These are phyloP conservation scores for Spatholobus suberectus DNA, from an alignment of 306 rosid species.

Conservation along the genomic window DNA sequence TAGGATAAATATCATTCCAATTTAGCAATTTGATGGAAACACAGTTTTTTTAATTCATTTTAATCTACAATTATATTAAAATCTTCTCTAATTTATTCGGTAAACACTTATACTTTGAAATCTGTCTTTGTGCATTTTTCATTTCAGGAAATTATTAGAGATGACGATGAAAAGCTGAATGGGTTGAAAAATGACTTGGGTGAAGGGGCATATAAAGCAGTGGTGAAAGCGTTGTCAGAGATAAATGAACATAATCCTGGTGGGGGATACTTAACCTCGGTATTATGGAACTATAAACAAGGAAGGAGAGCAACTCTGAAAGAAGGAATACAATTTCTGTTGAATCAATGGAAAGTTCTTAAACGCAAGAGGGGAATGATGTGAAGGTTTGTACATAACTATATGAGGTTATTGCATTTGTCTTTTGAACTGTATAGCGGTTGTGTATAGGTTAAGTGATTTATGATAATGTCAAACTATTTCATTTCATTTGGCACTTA, in stretches of 20 bases:
- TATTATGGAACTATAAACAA: slow-evolving; percentile 53
- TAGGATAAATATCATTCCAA: too few species aligned
- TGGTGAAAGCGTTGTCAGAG: slow-evolving; percentile 52
- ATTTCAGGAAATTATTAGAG: slow-evolving; percentile 55
- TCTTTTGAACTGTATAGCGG: background rate
- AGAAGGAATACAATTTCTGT: slow-evolving; percentile 44
- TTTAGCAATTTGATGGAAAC: background rate
- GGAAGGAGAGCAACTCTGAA: slow-evolving; percentile 49
- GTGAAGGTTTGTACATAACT: slow-evolving; percentile 41
- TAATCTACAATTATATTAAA: background rate
- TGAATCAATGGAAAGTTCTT: slow-evolving; percentile 26
- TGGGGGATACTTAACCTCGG: slow-evolving; percentile 42
- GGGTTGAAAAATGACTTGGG: slow-evolving; percentile 42
- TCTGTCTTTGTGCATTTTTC: background rate
- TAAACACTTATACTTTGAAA: background rate
- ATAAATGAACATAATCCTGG: slow-evolving; percentile 52
- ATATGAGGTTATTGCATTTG: background rate
- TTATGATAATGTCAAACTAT: background rate
- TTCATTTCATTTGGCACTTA: slow-evolving; percentile 24
- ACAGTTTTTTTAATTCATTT: too few species aligned
- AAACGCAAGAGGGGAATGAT: slow-evolving; percentile 39
- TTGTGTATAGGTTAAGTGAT: background rate
- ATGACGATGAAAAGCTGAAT: slow-evolving; percentile 43
- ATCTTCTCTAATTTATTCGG: background rate
- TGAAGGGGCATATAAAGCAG: slow-evolving; percentile 39